Conservation (phyloP, 2,329 filamentous ascomycete species). For the Colletotrichum theobromicola region DNA sequence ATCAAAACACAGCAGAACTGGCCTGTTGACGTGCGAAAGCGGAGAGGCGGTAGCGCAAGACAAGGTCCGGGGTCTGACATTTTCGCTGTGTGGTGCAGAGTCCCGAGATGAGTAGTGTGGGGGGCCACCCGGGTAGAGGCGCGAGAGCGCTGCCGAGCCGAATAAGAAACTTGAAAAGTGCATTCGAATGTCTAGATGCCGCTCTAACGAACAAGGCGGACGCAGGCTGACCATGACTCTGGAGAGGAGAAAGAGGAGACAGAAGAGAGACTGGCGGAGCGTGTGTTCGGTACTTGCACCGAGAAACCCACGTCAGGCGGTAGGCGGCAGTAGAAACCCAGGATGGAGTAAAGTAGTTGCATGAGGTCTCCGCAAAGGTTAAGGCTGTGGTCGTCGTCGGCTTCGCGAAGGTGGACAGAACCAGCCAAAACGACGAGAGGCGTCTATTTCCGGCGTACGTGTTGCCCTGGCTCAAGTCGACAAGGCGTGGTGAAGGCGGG, state of each 20-base stretch:
- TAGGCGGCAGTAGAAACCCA: not conserved
- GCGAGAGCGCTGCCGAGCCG: not conserved
- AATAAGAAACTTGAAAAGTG: constrained; percentile 3
- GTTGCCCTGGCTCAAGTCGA: not conserved
- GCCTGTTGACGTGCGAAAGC: constrained; percentile 15
- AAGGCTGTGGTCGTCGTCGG: not conserved
- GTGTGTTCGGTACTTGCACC: not conserved
- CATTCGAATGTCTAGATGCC: not conserved
- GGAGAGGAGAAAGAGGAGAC: not conserved
- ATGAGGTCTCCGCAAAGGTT: constrained; percentile 10
- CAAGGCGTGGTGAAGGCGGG: constrained; percentile 1
- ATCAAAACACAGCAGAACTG: constrained; percentile 4
- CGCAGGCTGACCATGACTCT: not conserved
- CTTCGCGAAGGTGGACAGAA: constrained; percentile 6
- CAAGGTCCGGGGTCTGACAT: constrained; percentile 17
- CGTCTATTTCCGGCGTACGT: constrained; percentile 8
- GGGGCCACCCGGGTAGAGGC: not conserved
- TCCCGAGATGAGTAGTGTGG: constrained; percentile 16
- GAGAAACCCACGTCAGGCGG: not conserved
- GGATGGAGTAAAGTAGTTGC: not conserved
- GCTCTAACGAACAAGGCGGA: not conserved
- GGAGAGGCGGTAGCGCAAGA: constrained; percentile 13
- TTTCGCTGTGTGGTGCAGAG: constrained; percentile 11
- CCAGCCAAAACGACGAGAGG: not conserved
- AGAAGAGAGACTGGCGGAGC: not conserved